Percentiles rank a stretch among this genome's conserved stretches.
Evolutionary conservation across 2,329 filamentous ascomycete genomes (phyloP).

Genomic region (Ambrosiella cleistominuta): DNA sequence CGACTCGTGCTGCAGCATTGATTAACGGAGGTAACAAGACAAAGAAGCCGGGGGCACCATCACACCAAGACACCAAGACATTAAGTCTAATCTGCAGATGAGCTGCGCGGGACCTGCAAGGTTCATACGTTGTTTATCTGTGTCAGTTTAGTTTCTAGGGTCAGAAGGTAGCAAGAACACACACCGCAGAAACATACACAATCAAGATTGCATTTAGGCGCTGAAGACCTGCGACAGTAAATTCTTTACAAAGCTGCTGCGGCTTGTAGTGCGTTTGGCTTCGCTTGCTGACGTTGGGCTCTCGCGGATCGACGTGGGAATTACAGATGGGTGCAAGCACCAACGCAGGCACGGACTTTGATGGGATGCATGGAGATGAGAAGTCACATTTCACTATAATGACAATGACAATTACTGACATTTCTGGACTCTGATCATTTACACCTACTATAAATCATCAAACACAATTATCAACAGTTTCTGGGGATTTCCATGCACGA

Average conservation of each 20-base stretch:
- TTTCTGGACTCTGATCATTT: too few species aligned
- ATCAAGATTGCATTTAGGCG: background rate
- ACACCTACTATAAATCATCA: too few species aligned
- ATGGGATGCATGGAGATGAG: background rate
- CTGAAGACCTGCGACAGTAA: too few species aligned
- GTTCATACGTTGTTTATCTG: background rate
- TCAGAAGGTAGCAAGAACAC: background rate
- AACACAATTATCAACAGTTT: too few species aligned
- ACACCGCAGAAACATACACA: background rate
- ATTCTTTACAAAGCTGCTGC: background rate
- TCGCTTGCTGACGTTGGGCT: background rate
- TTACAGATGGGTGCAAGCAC: background rate
- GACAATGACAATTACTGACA: too few species aligned
- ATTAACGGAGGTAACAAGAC: conserved; percentile 3
- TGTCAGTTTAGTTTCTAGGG: background rate
- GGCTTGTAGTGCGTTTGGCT: background rate
- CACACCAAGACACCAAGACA: background rate
- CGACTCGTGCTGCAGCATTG: conserved; percentile 5
- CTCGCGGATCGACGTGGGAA: background rate
- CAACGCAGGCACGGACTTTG: background rate
- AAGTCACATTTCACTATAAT: background rate
- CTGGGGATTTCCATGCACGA: too few species aligned
- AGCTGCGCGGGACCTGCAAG: background rate
- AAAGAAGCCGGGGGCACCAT: background rate
- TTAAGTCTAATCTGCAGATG: background rate